Percentiles rank a stretch among this genome's conserved stretches.
These are phyloP conservation scores for Diaporthe citriasiana DNA, from an alignment of 2,329 filamentous ascomycete genomes.

Conservation along the genomic window DNA sequence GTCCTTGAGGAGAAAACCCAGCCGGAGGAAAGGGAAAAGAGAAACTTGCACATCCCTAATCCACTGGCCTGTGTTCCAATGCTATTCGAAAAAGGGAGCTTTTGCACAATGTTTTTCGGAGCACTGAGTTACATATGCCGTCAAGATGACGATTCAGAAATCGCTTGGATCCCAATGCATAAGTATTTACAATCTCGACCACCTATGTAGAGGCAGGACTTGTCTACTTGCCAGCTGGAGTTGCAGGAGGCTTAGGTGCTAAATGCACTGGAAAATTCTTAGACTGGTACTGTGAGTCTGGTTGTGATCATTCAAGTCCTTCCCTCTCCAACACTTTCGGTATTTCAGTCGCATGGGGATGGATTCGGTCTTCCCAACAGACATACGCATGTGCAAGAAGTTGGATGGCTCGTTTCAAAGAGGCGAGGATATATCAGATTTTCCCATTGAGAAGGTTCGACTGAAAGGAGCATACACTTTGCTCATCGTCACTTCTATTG, in stretches of 20 bases:
- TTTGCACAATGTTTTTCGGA: constrained; percentile 42
- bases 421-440: constrained; percentile 5
- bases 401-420: constrained; percentile 8
- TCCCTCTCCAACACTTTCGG: background rate
- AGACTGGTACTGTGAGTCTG: constrained; percentile 18
- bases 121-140: constrained; percentile 43
- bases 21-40: background rate
- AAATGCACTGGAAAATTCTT: background rate
- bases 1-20: background rate
- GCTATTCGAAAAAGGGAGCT: constrained; percentile 42
- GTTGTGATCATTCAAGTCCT: too few relatives aligned
- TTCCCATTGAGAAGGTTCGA: constrained; percentile 7
- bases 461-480: constrained; percentile 9
- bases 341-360: too few relatives aligned
- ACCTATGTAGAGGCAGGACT: constrained; percentile 47
- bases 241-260: background rate
- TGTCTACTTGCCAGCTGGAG: constrained; percentile 45
- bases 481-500: background rate
- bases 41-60: constrained; percentile 35
- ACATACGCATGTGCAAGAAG: background rate
- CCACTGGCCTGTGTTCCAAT: constrained; percentile 44
- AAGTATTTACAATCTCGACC: constrained; percentile 45
- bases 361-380: background rate
- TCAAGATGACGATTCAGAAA: constrained; percentile 46
- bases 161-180: constrained; percentile 47